Base-by-base conservation (phyloP, 352 stramenopile genomes). In the Phytophthora megakarya region DNA sequence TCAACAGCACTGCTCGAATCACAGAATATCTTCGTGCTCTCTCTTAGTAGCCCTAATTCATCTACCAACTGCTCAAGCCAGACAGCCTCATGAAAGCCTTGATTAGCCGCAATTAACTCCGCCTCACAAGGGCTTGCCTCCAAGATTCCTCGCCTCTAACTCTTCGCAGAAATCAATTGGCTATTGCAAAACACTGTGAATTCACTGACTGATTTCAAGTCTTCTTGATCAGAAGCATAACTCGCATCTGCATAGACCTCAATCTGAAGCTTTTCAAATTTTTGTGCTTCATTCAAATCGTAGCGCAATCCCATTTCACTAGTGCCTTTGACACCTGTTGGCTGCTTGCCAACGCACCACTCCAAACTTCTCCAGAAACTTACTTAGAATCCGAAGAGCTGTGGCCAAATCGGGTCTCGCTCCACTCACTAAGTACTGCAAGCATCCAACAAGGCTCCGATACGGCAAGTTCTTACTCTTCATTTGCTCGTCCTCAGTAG, bases 231-330 rank as follows among this genome's bases (percentile, higher is more conserved):
- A 13, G 46, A 53, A 28, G 60, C 51, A 42, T 47, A 61, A 38
- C 21, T 61, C 1, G 50, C 33, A 52, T 62, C 49, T 0, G 53
- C 51, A 53, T 47, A 68, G 28, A 61, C 51, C 23, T 68, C 50
- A 47, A 68, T 58, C 3, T 52, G 50, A 8, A 61, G 33, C 44
- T 52, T 58, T 5, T 54, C 44, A 32, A 42, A 56, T 21, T 61
- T 55, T n/a, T 45, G 43, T 39, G 48, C 60, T 43, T 62, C 38
- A 5, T 33, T 21, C 49, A 68, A 68, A 58, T 68, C 52, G 16
- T 47, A 69, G 9, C 53, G 22, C 45, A 63, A 48, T 15, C 40
- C 45, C 61, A 63, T 59, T 0, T 49, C 19, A 15, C 53, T 15
- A 39, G 8, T 58, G 9, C 32, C 57, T 18, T 30, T 59, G 5